Base-by-base conservation (phyloP, 1,284 basidiomycete species). In the Porodaedalea pini region DNA sequence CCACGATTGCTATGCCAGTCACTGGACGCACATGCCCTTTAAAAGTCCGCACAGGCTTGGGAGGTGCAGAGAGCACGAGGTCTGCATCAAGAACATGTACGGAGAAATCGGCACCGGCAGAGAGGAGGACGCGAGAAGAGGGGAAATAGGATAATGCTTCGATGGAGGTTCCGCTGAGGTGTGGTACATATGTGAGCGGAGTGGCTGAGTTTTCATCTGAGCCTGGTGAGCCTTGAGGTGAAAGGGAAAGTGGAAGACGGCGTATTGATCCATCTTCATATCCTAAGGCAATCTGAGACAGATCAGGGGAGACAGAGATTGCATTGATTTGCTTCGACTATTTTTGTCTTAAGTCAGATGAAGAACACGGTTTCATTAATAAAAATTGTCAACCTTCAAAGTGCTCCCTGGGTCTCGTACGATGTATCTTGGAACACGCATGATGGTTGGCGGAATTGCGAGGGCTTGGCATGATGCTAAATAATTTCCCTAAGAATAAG, bases 11-110 rank as follows among this genome's bases (percentile, higher is more conserved):
- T 0, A 80, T 79, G 2, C 78, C 76, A 0, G 84, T 82, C 40
- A 87, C 73, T 0, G 82, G 75, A 1, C 88, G 79, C 1, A 78
- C 81, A 67, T 94, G 92, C 0, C 83, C 88, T 54, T 77, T 82
- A 37, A 92, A 70, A 0, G 80, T 83, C 25, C 89, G 85, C 1
- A 71, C 81, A 8, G 79, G 75, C 2, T 70, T 64, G 50, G 58
- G 68, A 41, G 64, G 64, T 19, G 64, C 57, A 25, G 67, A 60
- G 6, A 63, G 59, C 39, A 61, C 55, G 1, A 75, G 71, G 3
- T 82, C 80, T 2, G 85, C 82, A 29, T 85, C 78, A 29, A 86
- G 76, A 59, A 91, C 78, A 21, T 77, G 69, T 2, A 88, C 68
- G 0, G 79, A 73, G 62, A 87, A 84, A 67, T 90, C 87, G 8